These are phyloP conservation scores for Thelonectria discophora DNA, from an alignment of 2,329 filamentous ascomycete genomes.

Conservation along the genomic window DNA sequence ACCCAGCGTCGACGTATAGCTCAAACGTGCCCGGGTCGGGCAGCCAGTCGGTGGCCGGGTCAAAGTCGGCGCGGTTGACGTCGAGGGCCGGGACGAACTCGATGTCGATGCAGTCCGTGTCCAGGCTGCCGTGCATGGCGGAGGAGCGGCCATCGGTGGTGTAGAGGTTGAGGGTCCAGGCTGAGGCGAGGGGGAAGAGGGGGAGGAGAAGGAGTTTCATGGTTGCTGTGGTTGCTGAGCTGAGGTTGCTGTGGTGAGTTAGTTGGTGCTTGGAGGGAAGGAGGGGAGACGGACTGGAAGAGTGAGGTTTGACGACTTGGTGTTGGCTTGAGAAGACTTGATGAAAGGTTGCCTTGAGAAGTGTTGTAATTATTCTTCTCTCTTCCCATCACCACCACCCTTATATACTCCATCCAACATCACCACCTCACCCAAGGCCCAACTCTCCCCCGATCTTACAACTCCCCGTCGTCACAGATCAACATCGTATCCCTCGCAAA, in stretches of 20 bases:
- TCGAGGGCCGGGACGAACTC: slow-evolving; percentile 1
- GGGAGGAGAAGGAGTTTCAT: not conserved
- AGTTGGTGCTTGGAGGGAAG: not conserved
- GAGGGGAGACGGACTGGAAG: not conserved
- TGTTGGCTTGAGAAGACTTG: too few relatives aligned
- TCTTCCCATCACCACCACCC: not conserved
- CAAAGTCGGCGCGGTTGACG: slow-evolving; percentile 17
- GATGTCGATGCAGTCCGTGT: slow-evolving; percentile 10
- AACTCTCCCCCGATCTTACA: slow-evolving; percentile 19
- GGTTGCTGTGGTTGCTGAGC: not conserved
- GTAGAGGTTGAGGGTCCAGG: slow-evolving; percentile 16
- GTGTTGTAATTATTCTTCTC: not conserved
- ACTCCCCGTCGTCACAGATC: not conserved
- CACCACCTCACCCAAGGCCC: not conserved
- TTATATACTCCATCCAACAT: slow-evolving; percentile 11
- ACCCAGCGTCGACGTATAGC: slow-evolving; percentile 10
- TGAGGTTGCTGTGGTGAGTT: not conserved
- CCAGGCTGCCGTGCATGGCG: slow-evolving; percentile 12
- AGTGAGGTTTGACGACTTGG: not conserved
- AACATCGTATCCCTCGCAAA: slow-evolving; percentile 6
- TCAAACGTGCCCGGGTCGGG: slow-evolving; percentile 16
- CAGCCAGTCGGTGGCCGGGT: slow-evolving; percentile 7
- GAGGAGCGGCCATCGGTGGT: slow-evolving; percentile 13
- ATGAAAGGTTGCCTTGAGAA: not conserved
- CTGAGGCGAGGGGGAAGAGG: slow-evolving; percentile 5